Evolutionary conservation across 306 rosid species (phyloP), one percentile per base, ranked within the genome.

Genomic region (Mucuna pruriens): DNA sequence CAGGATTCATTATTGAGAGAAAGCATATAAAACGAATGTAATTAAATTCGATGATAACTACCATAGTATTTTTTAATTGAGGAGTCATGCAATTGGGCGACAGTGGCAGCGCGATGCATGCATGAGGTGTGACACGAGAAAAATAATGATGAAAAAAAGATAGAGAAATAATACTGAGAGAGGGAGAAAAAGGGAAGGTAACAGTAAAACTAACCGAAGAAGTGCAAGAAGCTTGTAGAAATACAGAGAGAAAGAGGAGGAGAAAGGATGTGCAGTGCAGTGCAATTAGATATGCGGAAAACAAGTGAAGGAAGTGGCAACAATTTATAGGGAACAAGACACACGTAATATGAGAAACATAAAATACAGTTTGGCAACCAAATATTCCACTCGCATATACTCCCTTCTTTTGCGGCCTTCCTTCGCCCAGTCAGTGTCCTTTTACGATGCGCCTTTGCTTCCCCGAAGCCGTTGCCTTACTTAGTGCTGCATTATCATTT

Each of bases 361-460:
- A 67, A 40, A 38, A 38, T n/a, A n/a, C 10, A 25, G 39, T 75
- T 66, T 7, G 4, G 3, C 6, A 44, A 40, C 76, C 11, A 62
- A 71, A 83, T 83, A 83, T 84, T 84, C 86, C 0, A 40, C 6
- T 0, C 4, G 86, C 80, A 84, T 84, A 84, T 84, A 71, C 86
- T n/a, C 55, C 72, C 64, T 0, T 1, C 7, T 36, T 9, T 68
- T 57, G 5, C 45, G 81, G 36, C 4, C 57, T 12, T 23, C 1
- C 3, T 54, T 69, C 31, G 15, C 75, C 0, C 4, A 57, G 42
- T 82, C 73, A 70, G 0, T n/a, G 19, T n/a, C 34, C n/a, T n/a
- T 6, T 25, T 82, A 84, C 87, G 77, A 74, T n/a, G n/a, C 77
- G 60, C 3, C 81, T 84, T 48, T 66, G 36, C 22, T 36, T 44